Evolutionary conservation across 192 early-diverging fungal genomes (phyloP).

Genomic region (Phlyctochytrium planicorne): DNA sequence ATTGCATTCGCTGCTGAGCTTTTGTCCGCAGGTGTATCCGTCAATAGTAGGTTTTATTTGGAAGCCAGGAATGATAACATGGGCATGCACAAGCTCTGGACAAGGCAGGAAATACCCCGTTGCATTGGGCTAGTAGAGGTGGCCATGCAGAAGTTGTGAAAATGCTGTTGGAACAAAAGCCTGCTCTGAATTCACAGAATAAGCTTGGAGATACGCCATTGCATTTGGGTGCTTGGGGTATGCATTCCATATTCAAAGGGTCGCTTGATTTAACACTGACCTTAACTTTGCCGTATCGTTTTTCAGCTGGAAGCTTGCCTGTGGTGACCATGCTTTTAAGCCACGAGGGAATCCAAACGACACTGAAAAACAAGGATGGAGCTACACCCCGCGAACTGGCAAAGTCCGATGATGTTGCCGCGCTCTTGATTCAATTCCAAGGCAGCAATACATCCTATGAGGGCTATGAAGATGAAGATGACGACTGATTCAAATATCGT

Average conservation of each 20-base stretch:
- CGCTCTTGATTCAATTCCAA: constrained; percentile 38
- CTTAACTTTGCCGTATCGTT: not conserved
- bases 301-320: constrained; percentile 31
- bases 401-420: constrained; percentile 45
- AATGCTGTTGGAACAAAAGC: constrained; percentile 35
- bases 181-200: constrained; percentile 51
- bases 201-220: constrained; percentile 57
- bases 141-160: constrained; percentile 48
- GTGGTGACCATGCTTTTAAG: constrained; percentile 35
- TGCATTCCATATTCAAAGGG: too few relatives aligned
- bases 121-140: constrained; percentile 55
- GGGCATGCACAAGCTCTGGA: constrained; percentile 48
- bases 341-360: constrained; percentile 32
- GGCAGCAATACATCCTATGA: not conserved
- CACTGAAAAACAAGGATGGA: constrained; percentile 48
- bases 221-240: constrained; percentile 53
- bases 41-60: constrained; percentile 42
- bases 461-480: constrained; percentile 3
- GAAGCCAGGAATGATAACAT: not conserved
- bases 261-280: not conserved
- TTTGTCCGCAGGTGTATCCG: constrained; percentile 46
- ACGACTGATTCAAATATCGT: not conserved
- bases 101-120: constrained; percentile 52
- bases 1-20: constrained; percentile 42
- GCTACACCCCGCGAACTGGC: constrained; percentile 35